Evolutionary conservation across 441 rosid genomes (phyloP).

Genomic region (Daphne laureola): DNA sequence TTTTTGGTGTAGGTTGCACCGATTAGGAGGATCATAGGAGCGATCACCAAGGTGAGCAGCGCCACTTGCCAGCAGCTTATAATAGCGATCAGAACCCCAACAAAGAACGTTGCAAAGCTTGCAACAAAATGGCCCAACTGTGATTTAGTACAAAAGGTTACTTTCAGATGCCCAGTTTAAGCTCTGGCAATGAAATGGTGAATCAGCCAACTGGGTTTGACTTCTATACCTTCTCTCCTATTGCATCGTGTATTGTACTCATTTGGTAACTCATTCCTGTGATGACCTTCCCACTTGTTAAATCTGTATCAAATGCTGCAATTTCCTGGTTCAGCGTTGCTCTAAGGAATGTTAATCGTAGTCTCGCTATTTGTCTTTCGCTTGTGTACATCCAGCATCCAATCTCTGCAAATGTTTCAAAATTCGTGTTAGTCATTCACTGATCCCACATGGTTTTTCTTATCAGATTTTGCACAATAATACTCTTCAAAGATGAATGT

Average conservation of each 20-base stretch:
- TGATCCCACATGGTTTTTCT: not conserved
- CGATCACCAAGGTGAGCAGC: constrained; percentile 33
- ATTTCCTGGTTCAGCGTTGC: constrained; percentile 52
- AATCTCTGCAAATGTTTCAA: constrained; percentile 29
- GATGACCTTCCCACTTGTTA: constrained; percentile 43
- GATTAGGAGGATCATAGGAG: constrained; percentile 45
- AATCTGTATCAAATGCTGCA: constrained; percentile 56
- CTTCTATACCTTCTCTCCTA: constrained; percentile 45
- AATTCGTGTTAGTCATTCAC: too few species aligned
- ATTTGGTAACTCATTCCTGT: constrained; percentile 46
- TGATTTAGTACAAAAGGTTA: not conserved
- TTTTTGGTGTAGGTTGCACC: constrained; percentile 58
- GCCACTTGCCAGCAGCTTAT: constrained; percentile 59
- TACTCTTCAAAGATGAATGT: too few species aligned
- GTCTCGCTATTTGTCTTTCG: constrained; percentile 41
- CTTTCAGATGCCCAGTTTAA: constrained; percentile 1
- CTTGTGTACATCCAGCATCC: constrained; percentile 72
- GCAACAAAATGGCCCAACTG: constrained; percentile 57
- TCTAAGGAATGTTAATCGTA: constrained; percentile 35
- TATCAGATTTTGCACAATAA: not conserved
- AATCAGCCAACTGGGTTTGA: too few species aligned
- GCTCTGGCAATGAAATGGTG: too few species aligned
- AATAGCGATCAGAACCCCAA: constrained; percentile 44
- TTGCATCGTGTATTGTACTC: constrained; percentile 55
- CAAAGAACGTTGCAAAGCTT: constrained; percentile 44